phyloP scores from a whole-genome alignment of 2,329 filamentous ascomycete species.

The Alternaria angustiovoidea region DNA sequence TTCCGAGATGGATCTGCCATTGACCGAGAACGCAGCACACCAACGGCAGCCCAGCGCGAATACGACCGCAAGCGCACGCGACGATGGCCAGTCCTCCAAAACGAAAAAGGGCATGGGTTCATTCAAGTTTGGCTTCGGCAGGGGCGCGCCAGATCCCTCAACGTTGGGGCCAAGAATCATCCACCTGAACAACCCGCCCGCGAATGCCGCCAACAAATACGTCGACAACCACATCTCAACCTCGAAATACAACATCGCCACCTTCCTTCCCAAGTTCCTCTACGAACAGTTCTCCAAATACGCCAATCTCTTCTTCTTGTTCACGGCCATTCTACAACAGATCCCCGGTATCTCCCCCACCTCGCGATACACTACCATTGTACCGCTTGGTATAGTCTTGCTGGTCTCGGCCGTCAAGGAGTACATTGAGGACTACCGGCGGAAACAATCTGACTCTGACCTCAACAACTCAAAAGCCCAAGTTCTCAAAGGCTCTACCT shows the following conservation, averaged over 20 bases:
- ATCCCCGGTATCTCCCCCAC: constrained; percentile 95
- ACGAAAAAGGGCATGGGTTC: constrained; percentile 61
- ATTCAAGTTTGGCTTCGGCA: constrained; percentile 93
- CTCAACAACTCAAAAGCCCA: constrained; percentile 88
- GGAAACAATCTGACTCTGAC: constrained; percentile 84
- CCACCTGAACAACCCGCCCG: constrained; percentile 93
- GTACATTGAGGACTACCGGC: constrained; percentile 88
- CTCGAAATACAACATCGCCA: constrained; percentile 93
- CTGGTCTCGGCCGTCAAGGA: constrained; percentile 97
- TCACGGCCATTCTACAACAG: constrained; percentile 92
- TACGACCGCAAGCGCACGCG: constrained; percentile 53
- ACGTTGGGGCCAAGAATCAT: constrained; percentile 92
- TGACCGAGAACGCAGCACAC: constrained; percentile 77
- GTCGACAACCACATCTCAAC: constrained; percentile 97
- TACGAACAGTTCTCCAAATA: constrained; percentile 99
- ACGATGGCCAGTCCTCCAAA: constrained; percentile 37
- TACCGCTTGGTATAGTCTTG: constrained; percentile 87
- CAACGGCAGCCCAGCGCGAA: constrained; percentile 51
- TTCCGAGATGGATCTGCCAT: constrained; percentile 96
- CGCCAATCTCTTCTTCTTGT: constrained; percentile 98
- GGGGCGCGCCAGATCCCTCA: constrained; percentile 85
- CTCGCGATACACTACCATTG: constrained; percentile 95
- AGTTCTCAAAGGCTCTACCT: constrained; percentile 82
- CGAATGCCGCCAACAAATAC: constrained; percentile 88
- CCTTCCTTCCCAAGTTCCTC: constrained; percentile 95